Evolutionary conservation across 768 basidiomycete species (phyloP), one percentile per base, ranked within the genome.

Genomic region (Kwoniella sp.): DNA sequence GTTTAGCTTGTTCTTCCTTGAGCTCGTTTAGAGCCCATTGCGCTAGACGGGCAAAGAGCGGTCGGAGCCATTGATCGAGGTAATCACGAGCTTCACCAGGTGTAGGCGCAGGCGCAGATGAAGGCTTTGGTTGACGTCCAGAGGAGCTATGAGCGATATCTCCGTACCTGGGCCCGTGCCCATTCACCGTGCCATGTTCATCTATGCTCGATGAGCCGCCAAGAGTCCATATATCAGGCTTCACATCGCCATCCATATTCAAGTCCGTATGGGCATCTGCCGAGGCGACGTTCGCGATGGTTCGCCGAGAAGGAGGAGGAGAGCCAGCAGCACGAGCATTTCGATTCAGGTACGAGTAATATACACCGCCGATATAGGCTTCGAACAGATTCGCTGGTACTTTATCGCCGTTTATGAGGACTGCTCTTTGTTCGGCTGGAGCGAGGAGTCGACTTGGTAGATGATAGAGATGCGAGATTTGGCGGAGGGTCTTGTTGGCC

Each of bases 361-460:
- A 74, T 2, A 77, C 55, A 7, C 71, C 76, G 8, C 69, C 76
- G 33, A 71, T 44, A 60, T 77, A 74, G 13, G 73, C 69, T 63
- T 77, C 76, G 58, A 77, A 73, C 29, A 77, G 22, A 48, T 71
- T 67, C 10, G 73, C 76, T 3, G 50, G 37, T 13, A 65, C 61
- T 40, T 71, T 69, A 19, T 69, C 64, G 17, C 64, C 55, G 17
- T 61, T 44, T 2, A n/a, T 21, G 1, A 74, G 47, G 25, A 36
- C 61, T 24, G 36, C 46, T 5, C 52, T 48, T 17, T 60, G 47
- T n/a, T 59, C 55, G 8, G 49, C 48, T n/a, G 51, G 55, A 22
- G 66, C 66, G 44, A 65, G 44, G 9, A 77, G 55, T 1, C 55
- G 62, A 9, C 47, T 36, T n/a, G 63, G 69, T 2, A 74, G 56